Evolutionary conservation across 2,329 filamentous ascomycete species (phyloP).

Genomic region (Neonectria neomacrospora): DNA sequence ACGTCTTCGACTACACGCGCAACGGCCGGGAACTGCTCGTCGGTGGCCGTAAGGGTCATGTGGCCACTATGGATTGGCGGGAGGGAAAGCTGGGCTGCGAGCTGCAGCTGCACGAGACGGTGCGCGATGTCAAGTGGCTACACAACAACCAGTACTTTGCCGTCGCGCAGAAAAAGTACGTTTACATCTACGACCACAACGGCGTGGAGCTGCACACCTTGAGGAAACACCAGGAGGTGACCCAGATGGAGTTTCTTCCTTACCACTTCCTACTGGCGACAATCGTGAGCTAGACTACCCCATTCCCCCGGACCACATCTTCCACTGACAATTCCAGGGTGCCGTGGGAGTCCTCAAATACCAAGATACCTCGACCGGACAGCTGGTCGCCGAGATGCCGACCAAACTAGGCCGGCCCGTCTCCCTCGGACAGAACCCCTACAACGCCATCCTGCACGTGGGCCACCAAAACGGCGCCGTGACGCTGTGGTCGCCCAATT

Average conservation of each 20-base stretch:
- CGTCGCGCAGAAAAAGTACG: constrained; percentile 94
- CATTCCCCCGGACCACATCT: fast-evolving
- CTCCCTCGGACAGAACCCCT: constrained; percentile 86
- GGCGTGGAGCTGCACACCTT: constrained; percentile 94
- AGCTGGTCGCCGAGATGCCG: constrained; percentile 85
- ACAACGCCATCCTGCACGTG: constrained; percentile 90
- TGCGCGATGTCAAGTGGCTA: constrained; percentile 89
- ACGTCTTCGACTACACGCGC: constrained; percentile 86
- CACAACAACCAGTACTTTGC: constrained; percentile 96
- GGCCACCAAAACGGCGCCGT: constrained; percentile 97
- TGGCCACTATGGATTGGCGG: constrained; percentile 97
- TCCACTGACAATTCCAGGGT: constrained; percentile 60
- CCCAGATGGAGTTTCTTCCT: constrained; percentile 93
- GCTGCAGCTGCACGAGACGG: constrained; percentile 88
- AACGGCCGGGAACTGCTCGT: constrained; percentile 89
- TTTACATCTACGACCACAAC: constrained; percentile 93
- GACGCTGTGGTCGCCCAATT: constrained; percentile 95
- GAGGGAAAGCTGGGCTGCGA: constrained; percentile 92
- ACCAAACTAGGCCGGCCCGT: constrained; percentile 88
- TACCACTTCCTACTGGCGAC: constrained; percentile 96
- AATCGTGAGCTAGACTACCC: constrained; percentile 65
- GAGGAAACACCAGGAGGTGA: constrained; percentile 89
- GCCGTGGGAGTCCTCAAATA: constrained; percentile 90
- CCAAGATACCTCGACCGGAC: constrained; percentile 93
- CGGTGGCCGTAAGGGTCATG: constrained; percentile 90